Percentiles rank a stretch among this genome's conserved stretches.
Evolutionary conservation across 1,284 basidiomycete genomes (phyloP).

Genomic region (Sporisorium reilianum): DNA sequence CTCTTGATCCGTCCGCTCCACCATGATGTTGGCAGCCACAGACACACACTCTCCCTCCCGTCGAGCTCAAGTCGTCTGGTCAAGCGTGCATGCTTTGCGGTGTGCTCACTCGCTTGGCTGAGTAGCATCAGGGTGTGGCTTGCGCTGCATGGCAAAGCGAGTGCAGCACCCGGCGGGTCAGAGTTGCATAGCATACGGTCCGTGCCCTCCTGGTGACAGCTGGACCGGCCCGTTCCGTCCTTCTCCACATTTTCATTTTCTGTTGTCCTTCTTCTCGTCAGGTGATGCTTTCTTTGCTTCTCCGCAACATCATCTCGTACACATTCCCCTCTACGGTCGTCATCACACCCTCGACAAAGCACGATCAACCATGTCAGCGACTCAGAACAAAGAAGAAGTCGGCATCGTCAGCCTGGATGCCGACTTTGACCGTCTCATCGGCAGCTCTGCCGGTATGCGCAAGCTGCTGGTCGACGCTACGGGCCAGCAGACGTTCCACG

Average conservation of each 20-base stretch:
- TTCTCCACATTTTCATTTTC: neutral
- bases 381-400: conserved; percentile 5
- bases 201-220: neutral
- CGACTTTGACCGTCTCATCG: conserved; percentile 38
- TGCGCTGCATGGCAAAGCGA: neutral
- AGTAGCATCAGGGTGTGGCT: conserved; percentile 5
- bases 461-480: conserved; percentile 28
- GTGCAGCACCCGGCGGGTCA: neutral
- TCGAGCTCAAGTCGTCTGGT: no score
- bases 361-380: conserved; percentile 7
- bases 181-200: neutral
- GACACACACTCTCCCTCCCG: neutral
- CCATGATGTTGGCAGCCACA: neutral
- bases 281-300: no score
- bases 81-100: no score
- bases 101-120: no score
- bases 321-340: neutral
- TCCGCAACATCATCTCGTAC: neutral
- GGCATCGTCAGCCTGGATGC: conserved; percentile 46
- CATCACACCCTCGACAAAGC: neutral
- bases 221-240: conserved; percentile 4
- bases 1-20: neutral
- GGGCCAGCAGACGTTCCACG: conserved; percentile 47
- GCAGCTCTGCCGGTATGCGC: conserved; percentile 27
- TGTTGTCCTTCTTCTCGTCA: neutral